Evolutionary conservation across 2,329 filamentous ascomycete species (phyloP).

Genomic region (Fusarium drepaniforme): DNA sequence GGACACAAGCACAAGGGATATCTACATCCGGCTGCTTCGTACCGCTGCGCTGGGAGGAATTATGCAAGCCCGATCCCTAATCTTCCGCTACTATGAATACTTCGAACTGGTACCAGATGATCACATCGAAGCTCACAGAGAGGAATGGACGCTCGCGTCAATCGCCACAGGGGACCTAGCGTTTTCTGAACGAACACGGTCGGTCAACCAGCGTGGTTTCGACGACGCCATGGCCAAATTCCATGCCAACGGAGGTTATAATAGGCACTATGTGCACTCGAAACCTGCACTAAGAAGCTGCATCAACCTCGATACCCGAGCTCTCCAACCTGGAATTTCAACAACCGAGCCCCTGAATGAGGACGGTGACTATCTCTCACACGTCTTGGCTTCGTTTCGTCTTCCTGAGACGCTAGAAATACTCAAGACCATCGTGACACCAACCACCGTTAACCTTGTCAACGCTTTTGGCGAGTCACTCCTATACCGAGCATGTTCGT

Average conservation of each 20-base stretch:
- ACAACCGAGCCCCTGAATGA: background rate
- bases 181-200: background rate
- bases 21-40: background rate
- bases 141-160: background rate
- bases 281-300: background rate
- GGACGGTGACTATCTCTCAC: background rate
- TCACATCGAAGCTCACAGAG: background rate
- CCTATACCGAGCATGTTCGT: background rate
- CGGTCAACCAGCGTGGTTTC: background rate
- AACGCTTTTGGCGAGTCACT: background rate
- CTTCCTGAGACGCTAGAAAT: background rate
- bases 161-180: background rate
- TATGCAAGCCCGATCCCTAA: background rate
- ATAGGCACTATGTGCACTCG: background rate
- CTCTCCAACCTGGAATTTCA: background rate
- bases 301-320: background rate
- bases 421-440: background rate
- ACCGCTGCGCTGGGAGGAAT: background rate
- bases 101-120: background rate
- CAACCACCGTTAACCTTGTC: background rate
- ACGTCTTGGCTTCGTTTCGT: background rate
- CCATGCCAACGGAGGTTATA: background rate
- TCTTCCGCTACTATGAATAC: background rate
- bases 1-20: background rate
- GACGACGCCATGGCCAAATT: background rate